These are phyloP conservation scores for Fraxinus excelsior DNA, from an alignment of 257 asterid species.

Conservation along the genomic window DNA sequence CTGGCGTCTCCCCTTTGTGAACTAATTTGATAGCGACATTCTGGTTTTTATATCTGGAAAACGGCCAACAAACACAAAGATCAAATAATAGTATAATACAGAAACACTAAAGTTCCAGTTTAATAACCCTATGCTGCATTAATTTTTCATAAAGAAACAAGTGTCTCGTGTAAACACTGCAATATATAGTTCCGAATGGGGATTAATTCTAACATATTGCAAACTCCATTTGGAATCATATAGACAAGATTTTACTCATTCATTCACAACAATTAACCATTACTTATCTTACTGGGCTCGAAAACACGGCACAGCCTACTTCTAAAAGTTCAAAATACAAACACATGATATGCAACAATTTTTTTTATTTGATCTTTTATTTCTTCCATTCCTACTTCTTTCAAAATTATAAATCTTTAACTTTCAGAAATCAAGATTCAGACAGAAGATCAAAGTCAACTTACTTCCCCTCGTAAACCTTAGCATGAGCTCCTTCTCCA, in stretches of 20 bases:
- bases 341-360: too few species aligned
- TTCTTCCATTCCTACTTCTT: neutral
- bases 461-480: conserved; percentile 93
- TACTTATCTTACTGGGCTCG: neutral
- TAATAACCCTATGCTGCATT: neutral
- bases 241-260: neutral
- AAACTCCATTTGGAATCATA: neutral
- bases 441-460: conserved; percentile 43
- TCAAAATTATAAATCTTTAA: conserved; percentile 1
- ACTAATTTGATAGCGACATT: conserved; percentile 84
- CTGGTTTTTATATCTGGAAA: conserved; percentile 72
- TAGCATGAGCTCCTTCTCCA: conserved; percentile 98
- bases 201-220: neutral
- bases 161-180: neutral
- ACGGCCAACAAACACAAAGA: conserved; percentile 13
- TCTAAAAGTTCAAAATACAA: neutral
- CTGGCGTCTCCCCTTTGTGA: conserved; percentile 74
- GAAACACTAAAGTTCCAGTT: neutral
- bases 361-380: neutral
- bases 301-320: neutral
- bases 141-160: neutral
- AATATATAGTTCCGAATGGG: neutral
- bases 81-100: neutral
- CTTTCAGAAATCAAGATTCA: conserved; percentile 24
- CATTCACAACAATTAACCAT: conserved; percentile 7